Evolutionary conservation across 2,329 filamentous ascomycete species (phyloP).

Genomic region (Dothistroma septosporum): DNA sequence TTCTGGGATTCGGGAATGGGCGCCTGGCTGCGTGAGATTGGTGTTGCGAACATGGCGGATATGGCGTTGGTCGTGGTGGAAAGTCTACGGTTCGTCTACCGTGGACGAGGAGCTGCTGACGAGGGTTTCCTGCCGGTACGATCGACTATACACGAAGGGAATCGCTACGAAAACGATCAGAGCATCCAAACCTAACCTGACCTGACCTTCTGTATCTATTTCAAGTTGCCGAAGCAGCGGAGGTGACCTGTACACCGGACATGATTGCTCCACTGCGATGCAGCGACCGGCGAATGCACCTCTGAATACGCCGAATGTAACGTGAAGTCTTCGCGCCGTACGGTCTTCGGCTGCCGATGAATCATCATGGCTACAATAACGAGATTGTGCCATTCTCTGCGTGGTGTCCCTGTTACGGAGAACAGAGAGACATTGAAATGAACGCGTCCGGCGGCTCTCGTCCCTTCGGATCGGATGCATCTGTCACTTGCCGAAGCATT

Average conservation of each 20-base stretch:
- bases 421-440: not conserved
- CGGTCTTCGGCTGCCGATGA: not conserved
- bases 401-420: not conserved
- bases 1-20: constrained; percentile 11
- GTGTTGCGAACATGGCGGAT: not conserved
- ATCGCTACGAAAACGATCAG: not conserved
- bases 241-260: not conserved
- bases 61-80: not conserved
- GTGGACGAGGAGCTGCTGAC: not conserved
- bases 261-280: not conserved
- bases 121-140: not conserved
- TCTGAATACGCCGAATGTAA: not conserved
- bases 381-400: not conserved
- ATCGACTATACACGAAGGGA: not conserved
- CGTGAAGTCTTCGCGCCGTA: not conserved
- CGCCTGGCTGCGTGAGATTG: not conserved
- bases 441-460: not conserved
- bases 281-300: not conserved
- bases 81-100: not conserved
- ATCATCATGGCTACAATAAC: too few species aligned
- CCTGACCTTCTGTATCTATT: not conserved
- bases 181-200: too few species aligned
- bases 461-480: not conserved
- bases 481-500: not conserved
- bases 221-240: not conserved